phyloP scores from a whole-genome alignment of 768 basidiomycete species.

The Sporobolomyces pararoseus region DNA sequence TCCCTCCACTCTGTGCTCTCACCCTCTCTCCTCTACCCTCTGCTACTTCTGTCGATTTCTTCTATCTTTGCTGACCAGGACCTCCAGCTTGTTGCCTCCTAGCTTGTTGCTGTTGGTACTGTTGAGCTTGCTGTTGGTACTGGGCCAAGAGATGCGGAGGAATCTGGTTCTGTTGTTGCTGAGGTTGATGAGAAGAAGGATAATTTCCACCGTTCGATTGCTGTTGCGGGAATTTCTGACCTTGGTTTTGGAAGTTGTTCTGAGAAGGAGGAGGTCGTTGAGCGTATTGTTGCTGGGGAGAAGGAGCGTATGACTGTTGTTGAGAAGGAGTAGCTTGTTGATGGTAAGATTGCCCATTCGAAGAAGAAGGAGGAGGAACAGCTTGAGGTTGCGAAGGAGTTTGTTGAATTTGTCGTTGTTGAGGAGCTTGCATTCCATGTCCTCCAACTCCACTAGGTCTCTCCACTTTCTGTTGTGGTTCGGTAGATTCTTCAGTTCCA shows the following conservation, averaged over 20 bases:
- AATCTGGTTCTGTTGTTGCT: conserved; percentile 34
- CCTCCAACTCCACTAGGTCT: conserved; percentile 32
- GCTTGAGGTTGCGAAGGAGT: not conserved
- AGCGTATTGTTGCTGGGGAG: conserved; percentile 27
- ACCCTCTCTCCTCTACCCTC: not conserved
- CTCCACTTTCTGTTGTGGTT: not conserved
- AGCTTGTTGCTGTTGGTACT: conserved; percentile 36
- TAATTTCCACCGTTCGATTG: conserved; percentile 9
- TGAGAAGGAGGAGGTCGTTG: conserved; percentile 18
- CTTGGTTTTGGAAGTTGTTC: not conserved
- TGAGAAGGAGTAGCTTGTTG: not conserved
- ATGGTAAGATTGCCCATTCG: conserved; percentile 4
- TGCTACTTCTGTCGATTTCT: not conserved
- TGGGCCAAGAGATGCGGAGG: conserved; percentile 27
- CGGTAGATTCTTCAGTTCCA: conserved; percentile 41
- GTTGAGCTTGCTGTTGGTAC: conserved; percentile 41
- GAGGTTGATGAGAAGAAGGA: not conserved
- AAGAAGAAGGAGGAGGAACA: not conserved
- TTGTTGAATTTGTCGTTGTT: conserved; percentile 17
- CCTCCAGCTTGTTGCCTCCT: conserved; percentile 21
- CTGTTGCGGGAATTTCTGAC: conserved; percentile 3
- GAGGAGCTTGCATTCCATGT: conserved; percentile 35
- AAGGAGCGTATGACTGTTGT: conserved; percentile 25
- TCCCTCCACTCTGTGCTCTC: not conserved
- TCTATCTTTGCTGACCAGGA: not conserved